These are phyloP conservation scores for Daldinia caldariorum DNA, from an alignment of 495 filamentous ascomycete genomes.

Conservation along the genomic window DNA sequence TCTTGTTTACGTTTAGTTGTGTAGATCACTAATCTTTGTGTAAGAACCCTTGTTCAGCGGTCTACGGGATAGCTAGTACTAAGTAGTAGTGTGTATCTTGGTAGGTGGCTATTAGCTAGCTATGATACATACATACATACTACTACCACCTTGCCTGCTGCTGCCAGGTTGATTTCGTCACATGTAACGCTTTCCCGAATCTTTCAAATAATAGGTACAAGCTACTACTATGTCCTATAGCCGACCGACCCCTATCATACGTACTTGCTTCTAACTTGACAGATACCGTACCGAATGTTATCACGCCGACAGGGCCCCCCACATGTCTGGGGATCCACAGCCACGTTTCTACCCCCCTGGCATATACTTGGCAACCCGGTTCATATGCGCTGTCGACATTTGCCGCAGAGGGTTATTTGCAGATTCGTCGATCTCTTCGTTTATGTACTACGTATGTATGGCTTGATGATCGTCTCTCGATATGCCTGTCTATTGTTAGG, in stretches of 20 bases:
- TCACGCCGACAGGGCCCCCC: not conserved
- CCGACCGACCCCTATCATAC: conserved; percentile 2
- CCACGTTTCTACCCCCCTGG: conserved; percentile 4
- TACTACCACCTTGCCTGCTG: not conserved
- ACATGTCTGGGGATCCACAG: not conserved
- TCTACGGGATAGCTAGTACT: too few relatives aligned
- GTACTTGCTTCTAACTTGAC: not conserved
- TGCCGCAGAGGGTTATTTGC: conserved; percentile 6
- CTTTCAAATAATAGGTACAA: not conserved
- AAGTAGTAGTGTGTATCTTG: too few relatives aligned
- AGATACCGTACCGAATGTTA: conserved; percentile 3
- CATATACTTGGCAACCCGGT: not conserved
- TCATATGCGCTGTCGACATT: conserved; percentile 4
- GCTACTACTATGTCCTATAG: conserved; percentile 3
- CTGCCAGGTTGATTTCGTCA: not conserved
- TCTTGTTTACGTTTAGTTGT: too few relatives aligned
- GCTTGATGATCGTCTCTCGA: too few relatives aligned
- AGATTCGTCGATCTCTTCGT: conserved; percentile 2
- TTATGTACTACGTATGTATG: not conserved
- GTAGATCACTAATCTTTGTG: too few relatives aligned
- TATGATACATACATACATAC: too few relatives aligned
- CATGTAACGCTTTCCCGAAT: not conserved
- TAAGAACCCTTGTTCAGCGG: too few relatives aligned
- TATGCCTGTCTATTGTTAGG: too few relatives aligned
- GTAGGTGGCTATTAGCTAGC: too few relatives aligned